Conservation (phyloP, 352 stramenopile species). For the Phytophthora parvispora region DNA sequence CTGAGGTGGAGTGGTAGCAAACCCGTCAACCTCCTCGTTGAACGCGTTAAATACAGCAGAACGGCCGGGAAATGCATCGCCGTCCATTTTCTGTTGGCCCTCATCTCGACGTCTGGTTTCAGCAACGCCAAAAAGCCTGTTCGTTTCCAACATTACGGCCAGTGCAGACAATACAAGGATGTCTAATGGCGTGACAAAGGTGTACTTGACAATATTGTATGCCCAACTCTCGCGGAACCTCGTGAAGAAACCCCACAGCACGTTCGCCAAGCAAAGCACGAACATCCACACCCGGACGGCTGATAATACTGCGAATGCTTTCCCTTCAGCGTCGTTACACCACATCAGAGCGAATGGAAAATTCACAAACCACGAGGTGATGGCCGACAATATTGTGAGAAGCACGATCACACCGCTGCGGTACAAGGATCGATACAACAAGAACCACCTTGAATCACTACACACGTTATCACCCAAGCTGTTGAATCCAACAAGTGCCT, state of each 20-base stretch:
- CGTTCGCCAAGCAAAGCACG: slow-evolving; percentile 44
- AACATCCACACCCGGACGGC: slow-evolving; percentile 64
- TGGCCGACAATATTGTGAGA: slow-evolving; percentile 51
- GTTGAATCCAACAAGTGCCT: slow-evolving; percentile 28
- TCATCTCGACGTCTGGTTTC: slow-evolving; percentile 48
- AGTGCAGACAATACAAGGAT: slow-evolving; percentile 40
- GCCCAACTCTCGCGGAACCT: slow-evolving; percentile 44
- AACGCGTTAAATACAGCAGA: slow-evolving; percentile 57
- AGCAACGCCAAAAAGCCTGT: slow-evolving; percentile 35
- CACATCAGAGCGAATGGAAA: slow-evolving; percentile 62
- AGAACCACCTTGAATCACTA: slow-evolving; percentile 46
- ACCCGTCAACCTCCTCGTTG: slow-evolving; percentile 59
- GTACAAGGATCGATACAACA: slow-evolving; percentile 68
- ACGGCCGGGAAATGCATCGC: slow-evolving; percentile 35
- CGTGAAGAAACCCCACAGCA: slow-evolving; percentile 47
- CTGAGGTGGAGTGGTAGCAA: slow-evolving; percentile 34
- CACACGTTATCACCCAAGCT: neutral
- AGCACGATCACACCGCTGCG: slow-evolving; percentile 45
- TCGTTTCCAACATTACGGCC: slow-evolving; percentile 36
- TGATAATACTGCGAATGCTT: slow-evolving; percentile 42
- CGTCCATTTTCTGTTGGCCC: slow-evolving; percentile 45
- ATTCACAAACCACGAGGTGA: slow-evolving; percentile 63
- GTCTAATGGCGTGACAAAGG: slow-evolving; percentile 51
- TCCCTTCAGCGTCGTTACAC: slow-evolving; percentile 32
- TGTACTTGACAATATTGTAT: slow-evolving; percentile 48